These are phyloP conservation scores for Ascodesmis nigricans DNA, from an alignment of 495 filamentous ascomycete species.

Conservation along the genomic window DNA sequence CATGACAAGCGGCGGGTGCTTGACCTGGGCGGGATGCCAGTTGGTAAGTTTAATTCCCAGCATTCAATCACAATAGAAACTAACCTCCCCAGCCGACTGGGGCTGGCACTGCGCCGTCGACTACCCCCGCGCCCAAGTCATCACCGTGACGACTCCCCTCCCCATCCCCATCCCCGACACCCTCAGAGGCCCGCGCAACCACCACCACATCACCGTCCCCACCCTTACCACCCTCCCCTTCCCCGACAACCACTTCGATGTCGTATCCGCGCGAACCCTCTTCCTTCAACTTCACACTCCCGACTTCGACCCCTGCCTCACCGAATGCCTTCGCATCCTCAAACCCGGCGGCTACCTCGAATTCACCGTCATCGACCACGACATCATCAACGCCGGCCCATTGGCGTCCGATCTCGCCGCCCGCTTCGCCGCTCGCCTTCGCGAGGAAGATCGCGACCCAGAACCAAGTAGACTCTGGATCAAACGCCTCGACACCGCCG, in stretches of 20 bases:
- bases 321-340: constrained; percentile 71
- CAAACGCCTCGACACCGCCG: constrained; percentile 42
- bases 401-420: constrained; percentile 56
- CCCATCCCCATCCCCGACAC: constrained; percentile 33
- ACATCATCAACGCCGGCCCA: constrained; percentile 63
- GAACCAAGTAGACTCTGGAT: constrained; percentile 59
- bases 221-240: constrained; percentile 67
- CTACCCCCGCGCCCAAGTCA: constrained; percentile 63
- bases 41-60: constrained; percentile 21
- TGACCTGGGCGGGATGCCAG: constrained; percentile 50
- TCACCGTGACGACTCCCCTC: constrained; percentile 42
- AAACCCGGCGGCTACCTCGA: constrained; percentile 87
- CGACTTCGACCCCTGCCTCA: constrained; percentile 69
- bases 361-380: constrained; percentile 69
- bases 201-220: constrained; percentile 53
- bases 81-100: constrained; percentile 59
- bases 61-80: too few species aligned
- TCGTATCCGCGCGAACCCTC: constrained; percentile 76
- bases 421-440: constrained; percentile 74
- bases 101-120: constrained; percentile 77
- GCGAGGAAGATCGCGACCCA: constrained; percentile 72
- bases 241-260: constrained; percentile 68
- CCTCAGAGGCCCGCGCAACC: constrained; percentile 66
- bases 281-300: constrained; percentile 56
- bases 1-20: constrained; percentile 43